These are phyloP conservation scores for Digitaria exilis DNA, from an alignment of 202 grass and related monocot species.

Conservation along the genomic window DNA sequence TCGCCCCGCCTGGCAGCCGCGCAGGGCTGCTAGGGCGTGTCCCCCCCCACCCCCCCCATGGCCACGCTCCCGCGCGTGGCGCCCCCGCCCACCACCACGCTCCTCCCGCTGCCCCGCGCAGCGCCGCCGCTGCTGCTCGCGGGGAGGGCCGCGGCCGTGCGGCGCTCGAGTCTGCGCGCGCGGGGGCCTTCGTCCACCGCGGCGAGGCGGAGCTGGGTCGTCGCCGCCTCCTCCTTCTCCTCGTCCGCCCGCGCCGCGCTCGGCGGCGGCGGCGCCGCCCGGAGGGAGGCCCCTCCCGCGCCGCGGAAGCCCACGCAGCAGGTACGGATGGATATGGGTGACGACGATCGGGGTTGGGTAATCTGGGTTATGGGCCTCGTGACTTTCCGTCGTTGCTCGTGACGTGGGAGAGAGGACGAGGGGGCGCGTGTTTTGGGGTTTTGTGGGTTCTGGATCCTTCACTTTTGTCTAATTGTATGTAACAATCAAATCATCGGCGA, in stretches of 20 bases:
- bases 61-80: conserved; percentile 46
- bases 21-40: not conserved
- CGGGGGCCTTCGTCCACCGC: conserved; percentile 42
- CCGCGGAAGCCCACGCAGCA: conserved; percentile 48
- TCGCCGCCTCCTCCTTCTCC: not conserved
- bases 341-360: not conserved
- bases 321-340: conserved; percentile 25
- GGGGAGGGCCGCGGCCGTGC: conserved; percentile 38
- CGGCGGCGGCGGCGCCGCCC: conserved; percentile 44
- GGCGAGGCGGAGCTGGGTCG: conserved; percentile 43
- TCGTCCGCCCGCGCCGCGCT: conserved; percentile 41
- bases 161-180: conserved; percentile 32
- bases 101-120: conserved; percentile 41
- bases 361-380: not conserved
- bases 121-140: conserved; percentile 65
- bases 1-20: not conserved
- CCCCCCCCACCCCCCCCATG: too few relatives aligned
- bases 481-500: not conserved
- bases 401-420: not conserved
- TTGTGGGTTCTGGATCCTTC: not conserved
- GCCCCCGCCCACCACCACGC: conserved; percentile 42
- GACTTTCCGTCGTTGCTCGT: conserved; percentile 18
- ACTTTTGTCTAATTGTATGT: too few relatives aligned
- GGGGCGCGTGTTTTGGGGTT: conserved; percentile 4
- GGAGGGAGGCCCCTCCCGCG: not conserved